These are phyloP conservation scores for Lecanoromycetidae sp. DNA, from an alignment of 2,329 filamentous ascomycete genomes.

Conservation along the genomic window DNA sequence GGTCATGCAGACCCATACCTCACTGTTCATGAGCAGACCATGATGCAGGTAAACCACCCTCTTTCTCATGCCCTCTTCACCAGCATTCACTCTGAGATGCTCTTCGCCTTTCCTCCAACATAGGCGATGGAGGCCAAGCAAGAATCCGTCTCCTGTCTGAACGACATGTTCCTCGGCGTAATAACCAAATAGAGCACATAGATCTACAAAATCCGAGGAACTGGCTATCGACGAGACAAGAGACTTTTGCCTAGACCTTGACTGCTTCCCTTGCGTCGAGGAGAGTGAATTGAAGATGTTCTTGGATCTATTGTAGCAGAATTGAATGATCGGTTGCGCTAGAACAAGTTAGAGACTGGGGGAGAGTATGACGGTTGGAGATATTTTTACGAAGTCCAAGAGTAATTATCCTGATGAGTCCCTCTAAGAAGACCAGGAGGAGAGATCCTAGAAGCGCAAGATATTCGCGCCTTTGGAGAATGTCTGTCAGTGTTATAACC, in stretches of 20 bases:
- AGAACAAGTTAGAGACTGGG: conserved; percentile 17
- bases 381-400: conserved; percentile 63
- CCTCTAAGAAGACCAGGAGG: conserved; percentile 68
- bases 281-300: conserved; percentile 69
- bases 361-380: not conserved
- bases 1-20: conserved; percentile 92
- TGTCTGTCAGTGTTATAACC: conserved; percentile 1
- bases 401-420: conserved; percentile 71
- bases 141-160: conserved; percentile 85
- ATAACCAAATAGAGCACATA: conserved; percentile 87
- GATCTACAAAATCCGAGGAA: conserved; percentile 81
- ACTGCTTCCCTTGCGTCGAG: conserved; percentile 55
- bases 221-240: conserved; percentile 69
- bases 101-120: conserved; percentile 75
- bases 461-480: conserved; percentile 60
- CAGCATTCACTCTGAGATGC: conserved; percentile 63
- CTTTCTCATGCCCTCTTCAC: conserved; percentile 56
- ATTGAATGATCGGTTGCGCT: conserved; percentile 67
- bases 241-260: conserved; percentile 55
- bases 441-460: conserved; percentile 75
- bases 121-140: conserved; percentile 79
- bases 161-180: conserved; percentile 92
- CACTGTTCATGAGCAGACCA: conserved; percentile 94
- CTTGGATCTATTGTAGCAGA: conserved; percentile 74
- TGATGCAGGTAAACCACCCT: conserved; percentile 90